Evolutionary conservation across 2,329 filamentous ascomycete species (phyloP), one percentile per base, ranked within the genome.

Genomic region (Basipetospora sp.): DNA sequence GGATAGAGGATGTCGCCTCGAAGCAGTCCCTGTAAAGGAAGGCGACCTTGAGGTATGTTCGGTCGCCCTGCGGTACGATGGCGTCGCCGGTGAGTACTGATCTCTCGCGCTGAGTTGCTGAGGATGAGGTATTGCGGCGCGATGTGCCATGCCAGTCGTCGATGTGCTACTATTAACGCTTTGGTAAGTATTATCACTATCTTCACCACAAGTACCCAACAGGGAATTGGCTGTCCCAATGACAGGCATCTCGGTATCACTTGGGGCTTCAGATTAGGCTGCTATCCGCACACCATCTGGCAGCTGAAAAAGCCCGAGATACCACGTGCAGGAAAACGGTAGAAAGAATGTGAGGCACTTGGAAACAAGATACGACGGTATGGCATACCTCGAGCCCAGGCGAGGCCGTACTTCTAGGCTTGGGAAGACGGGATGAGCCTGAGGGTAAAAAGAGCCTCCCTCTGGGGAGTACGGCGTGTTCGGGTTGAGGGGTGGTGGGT

Each of bases 101-200:
- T 74, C 69, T 56, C 70, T 64, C 39, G 63, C 53, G 49, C 55
- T 67, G 47, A 70, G 53, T 41, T 65, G 62, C 19, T 55, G 53
- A 11, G 22, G 22, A 47, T 66, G 64, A 47, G 67, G 65, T 48
- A 65, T 54, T 53, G 64, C 58, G 50, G 68, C 63, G 53, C 67
- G 68, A 64, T 71, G 67, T 61, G 67, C 64, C 67, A 74, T 73
- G 50, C 66, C 67, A 59, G 63, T 59, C 42, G 65, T 62, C 39
- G 68, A 58, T 41, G 58, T 60, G 53, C 56, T 68, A 57, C 60
- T 70, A 36, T 28, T 17, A 32, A 20, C 20, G 28, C 15, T 15
- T 30, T 20, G 14, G 22, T 34, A 17, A 36, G 13, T 26, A 22
- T 25, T 17, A 27, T 15, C 28, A 16, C 15, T 3, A 28, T 25